Evolutionary conservation across 345 rosid species (phyloP), one percentile per base, ranked within the genome.

Genomic region (Geranium rotundifolium): DNA sequence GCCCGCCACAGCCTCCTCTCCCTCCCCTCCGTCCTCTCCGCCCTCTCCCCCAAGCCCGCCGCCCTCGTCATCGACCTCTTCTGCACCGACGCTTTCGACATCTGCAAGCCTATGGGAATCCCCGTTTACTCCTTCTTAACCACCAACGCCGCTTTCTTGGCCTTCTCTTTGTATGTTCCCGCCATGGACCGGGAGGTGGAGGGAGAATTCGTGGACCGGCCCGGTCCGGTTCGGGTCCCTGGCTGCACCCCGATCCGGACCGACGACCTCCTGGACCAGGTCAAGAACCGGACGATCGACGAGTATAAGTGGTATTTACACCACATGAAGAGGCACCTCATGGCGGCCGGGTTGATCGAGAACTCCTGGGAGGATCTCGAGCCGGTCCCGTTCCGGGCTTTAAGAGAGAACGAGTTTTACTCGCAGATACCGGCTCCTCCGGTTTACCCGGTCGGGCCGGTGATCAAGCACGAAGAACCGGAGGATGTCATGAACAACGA

Each of bases 341-440:
- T 59, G 61, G 81, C 84, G 15, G 62, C 72, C 41, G 80, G 73
- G 54, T 66, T 80, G 27, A 60, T 77, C 49, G 19, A 72, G 16
- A 77, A 80, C 63, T 60, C 78, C 0, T 80, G 78, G 80, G 69
- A 77, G 61, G 78, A 62, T 16, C 62, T 80, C 13, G 80, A 77
- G 55, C 71, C 73, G 31, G 37, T 57, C 15, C 10, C 73, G 0
- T 62, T 77, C 50, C 29, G 17, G n/a, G 69, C 78, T 1, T 59
- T 76, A 8, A 65, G 70, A 61, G 72, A 71, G 63, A 50, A 69
- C 57, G 39, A 64, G 18, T 66, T 68, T 17, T 69, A 60, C 2
- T 50, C 14, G 7, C 34, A 58, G 29, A 50, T 65, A 14, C 65
- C 66, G 0, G 62, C 55, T 8, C 74, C 65, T 0, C 77, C 70